A percentile compares a stretch with the other conserved stretches of the same genome.
phyloP scores from a whole-genome alignment of 2,329 filamentous ascomycete genomes.

The Colletotrichum scovillei region DNA sequence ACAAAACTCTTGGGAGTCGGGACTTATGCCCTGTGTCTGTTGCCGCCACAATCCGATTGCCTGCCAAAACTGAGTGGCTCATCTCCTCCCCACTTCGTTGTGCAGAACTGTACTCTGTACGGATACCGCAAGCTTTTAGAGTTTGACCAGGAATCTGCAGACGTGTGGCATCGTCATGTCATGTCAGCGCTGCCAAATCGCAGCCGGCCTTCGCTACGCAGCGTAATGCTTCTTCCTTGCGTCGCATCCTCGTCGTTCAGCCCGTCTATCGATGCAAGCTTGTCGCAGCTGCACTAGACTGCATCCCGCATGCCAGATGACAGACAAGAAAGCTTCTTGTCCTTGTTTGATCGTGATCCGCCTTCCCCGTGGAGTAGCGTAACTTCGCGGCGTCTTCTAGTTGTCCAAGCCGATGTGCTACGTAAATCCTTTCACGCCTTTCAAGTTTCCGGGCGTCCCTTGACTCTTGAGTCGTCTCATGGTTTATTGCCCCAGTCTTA shows the following conservation, averaged over 20 bases:
- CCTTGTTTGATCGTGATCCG: slow-evolving; percentile 20
- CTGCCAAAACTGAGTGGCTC: slow-evolving; percentile 8
- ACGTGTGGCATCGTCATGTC: slow-evolving; percentile 13
- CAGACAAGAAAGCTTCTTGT: slow-evolving; percentile 6
- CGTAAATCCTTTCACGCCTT: background rate
- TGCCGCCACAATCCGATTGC: slow-evolving; percentile 12
- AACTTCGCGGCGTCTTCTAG: background rate
- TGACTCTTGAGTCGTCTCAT: background rate
- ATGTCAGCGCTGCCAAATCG: slow-evolving; percentile 18
- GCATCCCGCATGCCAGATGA: slow-evolving; percentile 3
- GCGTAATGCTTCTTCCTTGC: slow-evolving; percentile 21
- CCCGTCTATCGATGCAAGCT: background rate
- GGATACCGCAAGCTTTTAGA: slow-evolving; percentile 11
- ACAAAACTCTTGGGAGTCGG: too few relatives aligned
- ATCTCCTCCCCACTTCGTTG: background rate
- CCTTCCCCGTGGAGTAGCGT: slow-evolving; percentile 14
- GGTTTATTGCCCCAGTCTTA: background rate
- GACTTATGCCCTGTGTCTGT: background rate
- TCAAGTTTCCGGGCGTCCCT: slow-evolving; percentile 4
- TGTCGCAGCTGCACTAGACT: background rate
- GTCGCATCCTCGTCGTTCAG: background rate
- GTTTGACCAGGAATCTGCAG: slow-evolving; percentile 26
- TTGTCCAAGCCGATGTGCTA: background rate
- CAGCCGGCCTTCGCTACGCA: slow-evolving; percentile 18
- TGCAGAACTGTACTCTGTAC: background rate